These are phyloP conservation scores for Fraxinus dipetala DNA, from an alignment of 305 asterid species.

Conservation along the genomic window DNA sequence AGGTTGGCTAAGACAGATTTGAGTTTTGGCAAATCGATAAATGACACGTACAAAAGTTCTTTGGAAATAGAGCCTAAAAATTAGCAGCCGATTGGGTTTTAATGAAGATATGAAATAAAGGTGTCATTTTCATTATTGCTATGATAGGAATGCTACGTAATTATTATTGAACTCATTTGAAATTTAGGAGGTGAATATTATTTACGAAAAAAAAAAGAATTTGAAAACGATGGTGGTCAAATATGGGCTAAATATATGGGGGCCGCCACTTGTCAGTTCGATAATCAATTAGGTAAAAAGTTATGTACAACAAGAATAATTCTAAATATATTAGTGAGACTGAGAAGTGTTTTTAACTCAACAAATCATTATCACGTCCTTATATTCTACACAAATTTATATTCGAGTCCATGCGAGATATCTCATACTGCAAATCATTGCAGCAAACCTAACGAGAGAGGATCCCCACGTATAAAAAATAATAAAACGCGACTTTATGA, in stretches of 20 bases:
- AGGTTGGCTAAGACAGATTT: constrained; percentile 30
- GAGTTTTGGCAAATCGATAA: constrained; percentile 14
- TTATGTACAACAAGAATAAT: too few species aligned
- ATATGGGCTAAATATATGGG: too few species aligned
- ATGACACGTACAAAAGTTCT: constrained; percentile 3
- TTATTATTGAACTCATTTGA: too few species aligned
- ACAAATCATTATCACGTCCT: not conserved
- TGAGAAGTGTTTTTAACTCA: too few species aligned
- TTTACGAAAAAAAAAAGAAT: too few species aligned
- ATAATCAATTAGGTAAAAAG: too few species aligned
- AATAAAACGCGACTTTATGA: not conserved
- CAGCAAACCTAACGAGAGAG: not conserved
- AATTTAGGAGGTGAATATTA: too few species aligned
- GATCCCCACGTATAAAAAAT: not conserved
- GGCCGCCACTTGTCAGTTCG: too few species aligned
- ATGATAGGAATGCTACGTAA: too few species aligned
- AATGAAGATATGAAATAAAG: not conserved
- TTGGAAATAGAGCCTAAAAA: not conserved
- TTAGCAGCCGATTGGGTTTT: not conserved
- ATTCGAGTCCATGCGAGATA: not conserved
- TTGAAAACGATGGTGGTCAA: too few species aligned
- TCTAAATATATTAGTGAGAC: too few species aligned
- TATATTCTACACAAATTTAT: not conserved
- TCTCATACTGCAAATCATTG: not conserved
- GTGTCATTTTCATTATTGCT: not conserved